Evolutionary conservation across 2,329 filamentous ascomycete species (phyloP), one percentile per base, ranked within the genome.

Genomic region (Akanthomyces uredinophilus): DNA sequence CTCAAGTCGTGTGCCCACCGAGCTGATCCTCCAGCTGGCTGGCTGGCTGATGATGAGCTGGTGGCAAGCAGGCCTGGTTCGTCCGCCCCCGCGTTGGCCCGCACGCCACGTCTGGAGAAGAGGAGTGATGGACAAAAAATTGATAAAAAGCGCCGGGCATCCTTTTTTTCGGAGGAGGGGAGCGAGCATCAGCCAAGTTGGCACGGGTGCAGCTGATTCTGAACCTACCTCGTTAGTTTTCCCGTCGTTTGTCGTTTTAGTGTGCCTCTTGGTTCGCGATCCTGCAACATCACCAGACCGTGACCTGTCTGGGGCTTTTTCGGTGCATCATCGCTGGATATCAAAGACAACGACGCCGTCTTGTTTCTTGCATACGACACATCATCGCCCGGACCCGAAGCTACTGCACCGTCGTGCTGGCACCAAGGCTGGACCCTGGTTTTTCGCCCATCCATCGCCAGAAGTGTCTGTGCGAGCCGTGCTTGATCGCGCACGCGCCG

Each of bases 21-120:
- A 49, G 55, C 55, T 58, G 55, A 58, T 58, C 8, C 41, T 32
- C 20, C 24, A 54, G 35, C 39, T 14, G 13, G 27, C 6, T 29
- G 24, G 49, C 35, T 29, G 27, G 27, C 27, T 29, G 27, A 29
- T 29, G 27, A 29, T 29, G 27, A 29, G 46, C 22, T 24, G 35
- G 47, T 50, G 47, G 27, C 35, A 35, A 37, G 52, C 52, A 39
- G 20, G 29, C 43, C 29, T 49, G 20, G 22, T 43, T 54, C 20
- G 49, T 22, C 20, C 24, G 18, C 27, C 54, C 54, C 54, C 54
- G 54, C 54, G 54, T 57, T 57, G 43, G 44, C 54, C 54, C 54
- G 54, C 54, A 57, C 27, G 43, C 43, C 54, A 39, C 44, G 20
- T 5, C 43, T 52, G 29, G 5, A 44, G 29, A 57, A 35, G 20